Base-by-base conservation (phyloP, 2,329 filamentous ascomycete species). In the Immersiporthe knoxdaviesiana region DNA sequence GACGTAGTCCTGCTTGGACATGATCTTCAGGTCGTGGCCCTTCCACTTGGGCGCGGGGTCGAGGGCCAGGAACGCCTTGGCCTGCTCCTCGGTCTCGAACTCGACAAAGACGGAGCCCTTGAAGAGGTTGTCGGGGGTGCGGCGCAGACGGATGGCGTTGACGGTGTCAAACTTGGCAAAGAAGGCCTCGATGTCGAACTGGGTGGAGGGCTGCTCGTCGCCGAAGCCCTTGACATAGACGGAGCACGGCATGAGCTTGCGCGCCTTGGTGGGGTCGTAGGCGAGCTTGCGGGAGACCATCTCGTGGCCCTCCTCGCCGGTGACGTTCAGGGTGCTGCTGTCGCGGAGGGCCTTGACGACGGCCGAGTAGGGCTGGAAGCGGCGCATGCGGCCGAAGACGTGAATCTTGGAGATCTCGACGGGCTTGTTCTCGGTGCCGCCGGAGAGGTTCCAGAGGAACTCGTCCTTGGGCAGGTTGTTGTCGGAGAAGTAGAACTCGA, bases 81-180 rank as follows among this genome's bases (percentile, higher is more conserved):
- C 90, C 30, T 88, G 86, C 74, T 97, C 92, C 76, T 94, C 91
- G 63, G 88, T 88, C 72, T 88, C 86, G 79, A 98, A 99, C 80
- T 97, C 95, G 73, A 97, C 93, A 78, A 97, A 98, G 69, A 97
- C 93, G 74, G 93, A 97, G 74, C 95, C 94, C 87, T 99, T 99
- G 90, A 98, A 99, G 65, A 86, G 82, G 76, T 89, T 90, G 71
- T 90, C 83, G 58, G 86, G 84, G 63, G 84, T 85, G 73, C 96
- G 93, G 74, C 97, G 93, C 72, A 99, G 91, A 77, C 95, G 94
- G 72, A 99, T 90, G 61, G 90, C 88, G 76, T 92, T 93, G 75
- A 93, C 88, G 41, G 91, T 86, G 61, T 94, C 95, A 78, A 90
- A 94, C 69, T 90, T 87, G 68, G 90, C 85, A 79, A 98, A 97